phyloP scores from a whole-genome alignment of 2,329 filamentous ascomycete genomes.

The Paraphaeosphaeria minitans region DNA sequence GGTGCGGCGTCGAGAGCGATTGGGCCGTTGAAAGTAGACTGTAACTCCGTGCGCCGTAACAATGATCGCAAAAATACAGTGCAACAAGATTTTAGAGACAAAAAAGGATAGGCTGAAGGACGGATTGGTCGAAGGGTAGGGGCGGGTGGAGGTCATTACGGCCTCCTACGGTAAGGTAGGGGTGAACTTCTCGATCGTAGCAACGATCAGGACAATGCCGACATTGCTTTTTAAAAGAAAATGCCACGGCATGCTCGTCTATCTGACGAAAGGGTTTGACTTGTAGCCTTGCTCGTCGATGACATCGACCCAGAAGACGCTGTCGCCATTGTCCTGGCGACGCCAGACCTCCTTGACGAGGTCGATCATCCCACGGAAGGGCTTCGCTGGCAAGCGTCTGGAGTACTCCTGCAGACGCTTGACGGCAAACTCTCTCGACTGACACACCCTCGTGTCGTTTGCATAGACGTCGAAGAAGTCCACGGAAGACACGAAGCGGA shows the following conservation, averaged over 20 bases:
- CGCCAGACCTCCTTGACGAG: slow-evolving; percentile 61
- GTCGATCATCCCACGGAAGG: slow-evolving; percentile 55
- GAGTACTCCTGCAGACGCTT: slow-evolving; percentile 53
- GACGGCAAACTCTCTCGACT: slow-evolving; percentile 56
- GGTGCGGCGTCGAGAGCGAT: slow-evolving; percentile 1
- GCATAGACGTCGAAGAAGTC: slow-evolving; percentile 47
- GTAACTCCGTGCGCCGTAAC: slow-evolving; percentile 5
- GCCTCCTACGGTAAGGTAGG: not conserved
- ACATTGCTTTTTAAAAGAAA: not conserved
- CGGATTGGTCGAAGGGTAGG: not conserved
- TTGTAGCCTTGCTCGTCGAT: slow-evolving; percentile 63
- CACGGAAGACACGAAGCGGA: slow-evolving; percentile 51
- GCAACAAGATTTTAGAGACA: not conserved
- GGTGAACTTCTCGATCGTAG: not conserved
- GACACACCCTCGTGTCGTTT: slow-evolving; percentile 52
- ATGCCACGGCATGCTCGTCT: not conserved
- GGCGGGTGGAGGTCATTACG: not conserved
- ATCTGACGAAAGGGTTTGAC: slow-evolving; percentile 36
- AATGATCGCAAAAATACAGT: slow-evolving; percentile 3
- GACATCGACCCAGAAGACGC: slow-evolving; percentile 62
- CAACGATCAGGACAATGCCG: not conserved
- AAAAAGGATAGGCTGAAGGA: not conserved
- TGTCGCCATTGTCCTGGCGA: slow-evolving; percentile 56
- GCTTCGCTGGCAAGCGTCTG: slow-evolving; percentile 58
- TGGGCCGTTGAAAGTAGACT: not conserved